A percentile compares a stretch with the other conserved stretches of the same genome.
Evolutionary conservation across 495 filamentous ascomycete genomes (phyloP).

Genomic region (Penicillium macrosclerotiorum): DNA sequence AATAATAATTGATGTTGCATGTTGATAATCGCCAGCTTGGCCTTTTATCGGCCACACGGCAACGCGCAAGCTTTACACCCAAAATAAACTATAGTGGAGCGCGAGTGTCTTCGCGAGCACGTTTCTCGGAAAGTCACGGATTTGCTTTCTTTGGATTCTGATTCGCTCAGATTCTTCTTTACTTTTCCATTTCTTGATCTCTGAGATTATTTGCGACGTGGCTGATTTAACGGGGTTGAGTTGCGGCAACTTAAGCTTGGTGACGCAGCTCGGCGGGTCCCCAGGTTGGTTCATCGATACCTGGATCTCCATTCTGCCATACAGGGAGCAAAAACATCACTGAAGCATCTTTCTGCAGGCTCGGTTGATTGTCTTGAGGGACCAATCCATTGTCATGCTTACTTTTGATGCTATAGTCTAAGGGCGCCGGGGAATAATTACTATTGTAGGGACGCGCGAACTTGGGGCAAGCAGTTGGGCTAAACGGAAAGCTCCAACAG

Average conservation of each 20-base stretch:
- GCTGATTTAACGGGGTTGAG: too few species aligned
- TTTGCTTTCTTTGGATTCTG: background rate
- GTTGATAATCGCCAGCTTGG: slow-evolving; percentile 41
- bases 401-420: too few species aligned
- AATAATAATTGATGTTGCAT: slow-evolving; percentile 16
- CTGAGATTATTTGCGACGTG: background rate
- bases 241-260: too few species aligned
- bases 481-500: too few species aligned
- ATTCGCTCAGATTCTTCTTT: slow-evolving; percentile 2
- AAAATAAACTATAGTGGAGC: slow-evolving; percentile 14
- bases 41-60: slow-evolving; percentile 35
- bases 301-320: background rate
- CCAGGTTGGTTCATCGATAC: background rate
- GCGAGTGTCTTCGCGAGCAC: background rate
- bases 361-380: too few species aligned
- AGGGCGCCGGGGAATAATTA: too few species aligned
- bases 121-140: background rate
- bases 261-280: background rate
- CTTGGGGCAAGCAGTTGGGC: too few species aligned
- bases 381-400: too few species aligned
- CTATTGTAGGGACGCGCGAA: too few species aligned
- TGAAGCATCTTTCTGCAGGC: too few species aligned
- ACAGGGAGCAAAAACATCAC: too few species aligned
- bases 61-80: slow-evolving; percentile 23
- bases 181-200: background rate